These are phyloP conservation scores for Cordyceps tenuipes DNA, from an alignment of 2,329 filamentous ascomycete species.

Conservation along the genomic window DNA sequence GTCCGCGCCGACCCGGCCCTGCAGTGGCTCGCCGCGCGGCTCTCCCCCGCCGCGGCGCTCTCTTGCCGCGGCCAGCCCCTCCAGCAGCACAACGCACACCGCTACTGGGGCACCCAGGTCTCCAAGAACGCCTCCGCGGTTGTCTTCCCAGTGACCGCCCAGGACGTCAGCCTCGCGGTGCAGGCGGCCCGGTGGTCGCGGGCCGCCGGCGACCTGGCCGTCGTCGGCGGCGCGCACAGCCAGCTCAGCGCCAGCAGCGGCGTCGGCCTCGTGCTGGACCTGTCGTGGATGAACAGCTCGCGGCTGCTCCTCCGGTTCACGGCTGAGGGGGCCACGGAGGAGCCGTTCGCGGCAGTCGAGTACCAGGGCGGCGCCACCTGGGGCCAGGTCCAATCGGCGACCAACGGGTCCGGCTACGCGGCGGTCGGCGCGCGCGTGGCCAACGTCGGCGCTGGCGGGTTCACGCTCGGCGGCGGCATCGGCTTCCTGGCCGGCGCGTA, in stretches of 20 bases:
- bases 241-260: slow-evolving; percentile 9
- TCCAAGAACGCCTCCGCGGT: slow-evolving; percentile 13
- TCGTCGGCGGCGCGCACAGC: slow-evolving; percentile 10
- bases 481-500: slow-evolving; percentile 36
- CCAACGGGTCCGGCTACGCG: slow-evolving; percentile 12
- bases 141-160: slow-evolving; percentile 8
- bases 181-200: slow-evolving; percentile 7
- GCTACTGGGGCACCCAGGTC: slow-evolving; percentile 14
- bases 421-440: slow-evolving; percentile 30
- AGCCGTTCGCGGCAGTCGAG: slow-evolving; percentile 5
- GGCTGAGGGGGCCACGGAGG: neutral
- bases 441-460: slow-evolving; percentile 35
- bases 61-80: slow-evolving; percentile 11
- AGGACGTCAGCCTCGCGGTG: slow-evolving; percentile 10
- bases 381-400: slow-evolving; percentile 11
- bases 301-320: neutral
- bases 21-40: neutral
- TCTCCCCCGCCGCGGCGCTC: slow-evolving; percentile 9
- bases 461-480: slow-evolving; percentile 39
- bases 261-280: slow-evolving; percentile 11
- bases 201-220: slow-evolving; percentile 6
- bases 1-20: slow-evolving; percentile 1
- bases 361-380: slow-evolving; percentile 14
- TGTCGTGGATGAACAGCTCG: slow-evolving; percentile 12
- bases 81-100: slow-evolving; percentile 10